Evolutionary conservation across 352 stramenopile species (phyloP), one percentile per base, ranked within the genome.

Genomic region (Pythium scleroteichum): DNA sequence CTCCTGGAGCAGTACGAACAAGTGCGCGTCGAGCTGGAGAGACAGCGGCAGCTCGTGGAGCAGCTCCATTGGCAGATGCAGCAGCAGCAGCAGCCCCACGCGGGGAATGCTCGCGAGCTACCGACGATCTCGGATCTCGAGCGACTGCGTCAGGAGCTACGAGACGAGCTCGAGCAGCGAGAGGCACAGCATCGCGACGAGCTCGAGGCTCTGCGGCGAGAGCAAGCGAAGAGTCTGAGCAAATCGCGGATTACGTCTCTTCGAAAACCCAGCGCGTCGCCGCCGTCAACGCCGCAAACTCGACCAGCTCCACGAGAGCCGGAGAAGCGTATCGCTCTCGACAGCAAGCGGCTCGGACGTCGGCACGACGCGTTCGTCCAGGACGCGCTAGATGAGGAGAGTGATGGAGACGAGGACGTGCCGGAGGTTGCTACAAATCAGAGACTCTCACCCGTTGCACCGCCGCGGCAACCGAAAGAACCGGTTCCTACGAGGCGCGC

Each of bases 91-190:
- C 53, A 23, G n/a, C 66, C 53, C 2, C 29, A 0, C 60, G 66
- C 14, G 45, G 48, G 3, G 47, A 52, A 2, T 23, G 48, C 58
- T 2, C 35, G 47, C 5, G 54, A 62, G 32, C 55, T 61, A 1
- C 68, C 67, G 7, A 85, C 76, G 23, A 41, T 85, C 13, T 72
- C 73, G 16, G 78, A 87, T 48, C 62, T 90, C n/a, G 76, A 90
- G 45, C 69, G 75, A 33, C 64, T 89, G 20, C 77, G 79, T 2
- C 72, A 75, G 8, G 75, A 87, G 42, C 47, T 87, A 9, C 72
- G 71, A 5, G 73, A 72, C 22, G 76, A 88, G 42, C 62, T 88
- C 2, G 75, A 65, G 24, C 75, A 82, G 12, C 75, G 75, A 17
- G 76, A 88, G 51, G 55, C 62, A 8, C 32, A 79, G 26, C 76